A percentile compares a stretch with the other conserved stretches of the same genome.
Conservation (phyloP, 352 stramenopile genomes). For the Thraustochytrium striatum region DNA sequence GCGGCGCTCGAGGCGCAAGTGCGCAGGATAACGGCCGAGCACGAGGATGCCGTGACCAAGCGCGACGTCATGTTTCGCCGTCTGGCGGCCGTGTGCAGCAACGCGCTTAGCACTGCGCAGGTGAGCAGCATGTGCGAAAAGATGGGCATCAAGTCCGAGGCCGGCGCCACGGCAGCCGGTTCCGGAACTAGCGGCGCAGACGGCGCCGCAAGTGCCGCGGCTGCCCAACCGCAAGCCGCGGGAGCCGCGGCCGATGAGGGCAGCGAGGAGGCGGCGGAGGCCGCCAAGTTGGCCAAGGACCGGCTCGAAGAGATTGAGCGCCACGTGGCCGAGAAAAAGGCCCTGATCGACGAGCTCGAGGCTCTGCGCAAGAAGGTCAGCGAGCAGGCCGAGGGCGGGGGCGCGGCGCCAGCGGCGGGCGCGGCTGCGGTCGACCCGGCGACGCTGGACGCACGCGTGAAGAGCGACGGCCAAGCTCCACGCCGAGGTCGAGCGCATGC, state of each 20-base stretch:
- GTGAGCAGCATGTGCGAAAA: not conserved
- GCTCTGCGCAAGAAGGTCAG: not conserved
- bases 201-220: not conserved
- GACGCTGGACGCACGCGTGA: not conserved
- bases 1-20: not conserved
- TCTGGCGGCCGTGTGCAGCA: slow-evolving; percentile 16
- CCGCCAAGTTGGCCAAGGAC: not conserved
- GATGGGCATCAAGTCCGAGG: not conserved
- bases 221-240: not conserved
- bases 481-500: slow-evolving; percentile 8
- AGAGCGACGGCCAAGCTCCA: not conserved
- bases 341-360: slow-evolving; percentile 35
- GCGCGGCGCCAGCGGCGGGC: not conserved
- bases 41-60: slow-evolving; percentile 4
- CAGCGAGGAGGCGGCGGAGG: not conserved
- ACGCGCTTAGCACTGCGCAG: not conserved
- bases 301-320: slow-evolving; percentile 15
- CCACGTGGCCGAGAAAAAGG: slow-evolving; percentile 12
- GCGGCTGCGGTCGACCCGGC: not conserved
- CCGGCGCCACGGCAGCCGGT: not conserved
- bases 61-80: not conserved
- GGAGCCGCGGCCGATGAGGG: not conserved
- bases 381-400: not conserved
- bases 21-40: not conserved
- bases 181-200: not conserved